These are phyloP conservation scores for Hypoxylon sp. DNA, from an alignment of 2,329 filamentous ascomycete species.

Conservation along the genomic window DNA sequence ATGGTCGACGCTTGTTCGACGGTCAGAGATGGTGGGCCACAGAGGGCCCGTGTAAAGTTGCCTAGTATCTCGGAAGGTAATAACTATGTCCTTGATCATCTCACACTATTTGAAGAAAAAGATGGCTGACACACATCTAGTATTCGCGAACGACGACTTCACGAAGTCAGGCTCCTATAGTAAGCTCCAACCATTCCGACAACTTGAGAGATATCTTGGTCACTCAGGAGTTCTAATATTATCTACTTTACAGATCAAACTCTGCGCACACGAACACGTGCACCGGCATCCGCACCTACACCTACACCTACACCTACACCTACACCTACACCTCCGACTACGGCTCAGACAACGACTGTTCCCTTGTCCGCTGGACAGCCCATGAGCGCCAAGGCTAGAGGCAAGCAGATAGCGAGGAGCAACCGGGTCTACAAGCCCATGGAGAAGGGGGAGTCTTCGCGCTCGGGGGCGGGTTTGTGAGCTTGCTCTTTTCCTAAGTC, in stretches of 20 bases:
- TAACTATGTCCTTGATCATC: neutral
- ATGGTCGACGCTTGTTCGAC: neutral
- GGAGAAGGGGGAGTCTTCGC: neutral
- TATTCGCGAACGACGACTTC: slow-evolving; percentile 6
- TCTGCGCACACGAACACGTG: too few relatives aligned
- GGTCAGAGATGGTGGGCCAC: neutral
- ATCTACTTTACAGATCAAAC: neutral
- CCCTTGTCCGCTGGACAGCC: too few relatives aligned
- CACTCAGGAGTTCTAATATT: neutral
- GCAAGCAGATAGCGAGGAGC: neutral
- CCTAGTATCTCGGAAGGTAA: slow-evolving; percentile 2
- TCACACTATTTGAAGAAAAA: neutral
- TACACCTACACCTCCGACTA: too few relatives aligned
- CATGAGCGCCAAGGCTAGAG: neutral
- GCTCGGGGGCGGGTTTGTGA: neutral
- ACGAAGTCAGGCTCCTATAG: neutral
- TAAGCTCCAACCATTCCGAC: neutral
- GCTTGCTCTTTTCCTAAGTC: too few relatives aligned
- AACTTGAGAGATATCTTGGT: neutral
- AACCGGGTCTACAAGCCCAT: neutral
- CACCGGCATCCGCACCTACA: too few relatives aligned
- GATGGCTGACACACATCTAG: slow-evolving; percentile 4
- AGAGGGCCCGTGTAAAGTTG: neutral
- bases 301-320: too few relatives aligned
- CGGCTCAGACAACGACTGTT: too few relatives aligned